These are phyloP conservation scores for Alloascoidea hylecoeti DNA, from an alignment of 805 yeast genomes.

Conservation along the genomic window DNA sequence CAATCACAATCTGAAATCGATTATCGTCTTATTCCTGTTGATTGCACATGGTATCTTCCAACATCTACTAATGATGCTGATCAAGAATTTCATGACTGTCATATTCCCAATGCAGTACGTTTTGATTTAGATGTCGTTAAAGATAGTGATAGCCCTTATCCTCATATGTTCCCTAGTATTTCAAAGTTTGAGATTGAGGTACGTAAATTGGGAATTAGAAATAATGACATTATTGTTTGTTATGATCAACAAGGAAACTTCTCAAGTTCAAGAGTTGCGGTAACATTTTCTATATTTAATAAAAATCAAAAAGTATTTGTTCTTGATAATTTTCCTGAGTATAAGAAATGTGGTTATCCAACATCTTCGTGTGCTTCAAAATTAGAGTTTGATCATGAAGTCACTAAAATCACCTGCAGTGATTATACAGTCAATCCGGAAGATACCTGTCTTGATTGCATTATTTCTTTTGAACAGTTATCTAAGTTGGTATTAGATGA, in stretches of 20 bases:
- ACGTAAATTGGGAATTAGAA: conserved; percentile 15
- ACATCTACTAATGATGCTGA: conserved; percentile 44
- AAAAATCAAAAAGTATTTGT: conserved; percentile 61
- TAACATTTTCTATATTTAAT: conserved; percentile 75
- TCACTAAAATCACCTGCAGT: too few species aligned
- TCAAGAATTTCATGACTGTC: conserved; percentile 31
- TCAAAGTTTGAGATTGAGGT: conserved; percentile 35
- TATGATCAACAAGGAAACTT: conserved; percentile 81
- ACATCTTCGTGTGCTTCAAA: too few species aligned
- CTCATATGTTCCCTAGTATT: conserved; percentile 79
- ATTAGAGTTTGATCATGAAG: conserved; percentile 33
- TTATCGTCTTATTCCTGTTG: conserved; percentile 62
- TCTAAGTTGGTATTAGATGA: conserved; percentile 36
- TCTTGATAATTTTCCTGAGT: conserved; percentile 53
- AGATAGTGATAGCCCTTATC: conserved; percentile 47
- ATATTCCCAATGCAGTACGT: conserved; percentile 55
- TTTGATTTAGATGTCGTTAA: conserved; percentile 67
- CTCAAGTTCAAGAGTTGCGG: conserved; percentile 82
- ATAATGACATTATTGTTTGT: conserved; percentile 52
- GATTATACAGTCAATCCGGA: too few species aligned
- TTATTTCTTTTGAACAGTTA: conserved; percentile 55
- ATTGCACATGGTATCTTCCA: conserved; percentile 91
- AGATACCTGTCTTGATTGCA: conserved; percentile 36
- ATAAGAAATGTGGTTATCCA: conserved; percentile 30
- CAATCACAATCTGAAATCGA: too few species aligned